Evolutionary conservation across 495 filamentous ascomycete genomes (phyloP).

Genomic region (Lasiosphaeris hirsuta): DNA sequence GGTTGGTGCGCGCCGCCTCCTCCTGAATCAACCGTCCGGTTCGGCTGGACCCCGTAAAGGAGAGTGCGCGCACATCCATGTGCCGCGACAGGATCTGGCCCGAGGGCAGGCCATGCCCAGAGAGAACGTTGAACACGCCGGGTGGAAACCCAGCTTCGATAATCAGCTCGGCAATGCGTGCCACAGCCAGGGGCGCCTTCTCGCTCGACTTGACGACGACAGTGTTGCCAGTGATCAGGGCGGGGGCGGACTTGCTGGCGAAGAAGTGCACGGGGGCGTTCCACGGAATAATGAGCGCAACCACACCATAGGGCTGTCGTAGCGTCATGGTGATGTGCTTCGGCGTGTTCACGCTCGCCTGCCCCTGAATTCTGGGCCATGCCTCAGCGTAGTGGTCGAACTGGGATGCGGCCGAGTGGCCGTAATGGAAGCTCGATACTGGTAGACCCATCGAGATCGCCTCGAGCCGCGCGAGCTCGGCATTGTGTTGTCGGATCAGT

Average conservation of each 20-base stretch:
- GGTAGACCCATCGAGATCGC: slow-evolving; percentile 51
- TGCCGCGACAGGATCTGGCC: slow-evolving; percentile 53
- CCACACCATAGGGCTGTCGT: slow-evolving; percentile 85
- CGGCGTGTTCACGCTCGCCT: slow-evolving; percentile 77
- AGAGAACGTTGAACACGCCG: slow-evolving; percentile 56
- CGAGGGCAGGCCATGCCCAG: slow-evolving; percentile 50
- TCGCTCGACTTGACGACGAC: slow-evolving; percentile 86
- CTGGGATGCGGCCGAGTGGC: slow-evolving; percentile 13
- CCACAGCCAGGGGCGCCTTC: slow-evolving; percentile 80
- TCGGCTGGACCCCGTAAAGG: slow-evolving; percentile 53
- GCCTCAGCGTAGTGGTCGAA: slow-evolving; percentile 38
- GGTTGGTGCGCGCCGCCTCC: slow-evolving; percentile 39
- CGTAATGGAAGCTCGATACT: slow-evolving; percentile 37
- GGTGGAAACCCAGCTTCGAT: slow-evolving; percentile 55
- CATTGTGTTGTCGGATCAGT: slow-evolving; percentile 43
- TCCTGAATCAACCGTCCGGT: slow-evolving; percentile 46
- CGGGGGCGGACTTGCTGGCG: slow-evolving; percentile 85
- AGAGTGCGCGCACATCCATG: slow-evolving; percentile 51
- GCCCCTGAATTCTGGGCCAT: slow-evolving; percentile 50
- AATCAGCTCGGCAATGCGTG: slow-evolving; percentile 47
- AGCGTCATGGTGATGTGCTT: slow-evolving; percentile 86
- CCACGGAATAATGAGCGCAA: slow-evolving; percentile 90
- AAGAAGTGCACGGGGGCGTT: slow-evolving; percentile 84
- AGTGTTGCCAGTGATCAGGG: slow-evolving; percentile 82
- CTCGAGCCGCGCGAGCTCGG: slow-evolving; percentile 53